phyloP scores from a whole-genome alignment of 1,284 basidiomycete genomes.

The Ustilago bromivora region DNA sequence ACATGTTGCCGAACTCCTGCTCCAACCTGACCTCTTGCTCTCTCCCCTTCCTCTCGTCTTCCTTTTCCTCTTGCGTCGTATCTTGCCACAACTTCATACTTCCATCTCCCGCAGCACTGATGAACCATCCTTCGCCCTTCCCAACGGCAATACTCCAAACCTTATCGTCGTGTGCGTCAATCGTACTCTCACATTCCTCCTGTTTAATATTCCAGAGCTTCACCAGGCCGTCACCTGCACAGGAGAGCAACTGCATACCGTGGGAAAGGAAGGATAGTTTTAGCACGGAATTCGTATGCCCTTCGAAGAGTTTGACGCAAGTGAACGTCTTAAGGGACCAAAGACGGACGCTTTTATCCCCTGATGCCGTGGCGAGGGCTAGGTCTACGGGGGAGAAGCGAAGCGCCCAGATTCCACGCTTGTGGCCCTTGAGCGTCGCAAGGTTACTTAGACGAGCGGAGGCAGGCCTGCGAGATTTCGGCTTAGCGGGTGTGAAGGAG shows the following conservation, averaged over 20 bases:
- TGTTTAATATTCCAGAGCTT: constrained; percentile 94
- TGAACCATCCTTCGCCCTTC: constrained; percentile 80
- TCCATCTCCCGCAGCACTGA: constrained; percentile 94
- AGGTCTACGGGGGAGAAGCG: constrained; percentile 86
- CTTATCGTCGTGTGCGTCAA: constrained; percentile 94
- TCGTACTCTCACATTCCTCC: constrained; percentile 83
- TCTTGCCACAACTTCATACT: constrained; percentile 94
- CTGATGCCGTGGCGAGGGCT: constrained; percentile 90
- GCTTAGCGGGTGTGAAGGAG: constrained; percentile 72
- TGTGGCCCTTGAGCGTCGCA: constrained; percentile 93
- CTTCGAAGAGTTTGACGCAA: constrained; percentile 72
- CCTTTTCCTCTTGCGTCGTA: constrained; percentile 75
- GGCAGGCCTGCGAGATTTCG: constrained; percentile 56
- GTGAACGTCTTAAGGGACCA: constrained; percentile 81
- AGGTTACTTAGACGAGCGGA: constrained; percentile 75
- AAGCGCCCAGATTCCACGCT: constrained; percentile 94
- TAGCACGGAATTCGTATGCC: constrained; percentile 94
- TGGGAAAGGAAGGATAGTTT: constrained; percentile 87
- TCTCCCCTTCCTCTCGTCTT: constrained; percentile 71
- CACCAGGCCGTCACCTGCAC: constrained; percentile 91
- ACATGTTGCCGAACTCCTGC: constrained; percentile 92
- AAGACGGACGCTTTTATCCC: constrained; percentile 91
- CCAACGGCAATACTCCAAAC: constrained; percentile 91
- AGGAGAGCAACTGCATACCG: constrained; percentile 87
- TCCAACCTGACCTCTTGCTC: constrained; percentile 74